These are phyloP conservation scores for Fusarium sp. DNA, from an alignment of 2,329 filamentous ascomycete species.

Conservation along the genomic window DNA sequence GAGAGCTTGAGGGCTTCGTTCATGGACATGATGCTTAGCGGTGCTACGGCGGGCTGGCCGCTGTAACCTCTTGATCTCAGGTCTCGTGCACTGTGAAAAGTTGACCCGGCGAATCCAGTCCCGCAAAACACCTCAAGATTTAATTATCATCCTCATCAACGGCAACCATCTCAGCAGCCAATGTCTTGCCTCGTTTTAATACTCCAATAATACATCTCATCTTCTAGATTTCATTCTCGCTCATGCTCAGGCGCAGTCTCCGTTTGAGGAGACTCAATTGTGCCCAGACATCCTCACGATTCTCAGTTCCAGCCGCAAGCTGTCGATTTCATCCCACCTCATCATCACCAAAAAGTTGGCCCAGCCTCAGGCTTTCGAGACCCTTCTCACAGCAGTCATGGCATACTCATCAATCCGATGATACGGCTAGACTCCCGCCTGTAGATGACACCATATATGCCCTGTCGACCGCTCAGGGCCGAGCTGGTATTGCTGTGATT, in stretches of 20 bases:
- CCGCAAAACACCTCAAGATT: not conserved
- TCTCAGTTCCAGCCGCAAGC: not conserved
- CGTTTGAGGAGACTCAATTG: constrained; percentile 32
- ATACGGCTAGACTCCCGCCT: constrained; percentile 30
- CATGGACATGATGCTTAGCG: too few species aligned
- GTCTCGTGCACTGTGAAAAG: constrained; percentile 1
- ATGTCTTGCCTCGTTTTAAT: not conserved
- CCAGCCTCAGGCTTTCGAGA: not conserved
- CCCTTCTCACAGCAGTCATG: constrained; percentile 27
- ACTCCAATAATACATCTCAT: not conserved
- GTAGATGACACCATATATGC: constrained; percentile 84
- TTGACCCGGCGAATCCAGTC: not conserved
- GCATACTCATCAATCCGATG: constrained; percentile 3
- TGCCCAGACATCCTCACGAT: constrained; percentile 12
- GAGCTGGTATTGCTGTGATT: constrained; percentile 90
- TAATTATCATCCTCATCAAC: not conserved
- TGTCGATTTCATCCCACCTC: not conserved
- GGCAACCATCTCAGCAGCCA: not conserved
- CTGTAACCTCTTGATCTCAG: not conserved
- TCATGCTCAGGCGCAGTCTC: constrained; percentile 44
- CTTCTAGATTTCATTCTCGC: not conserved
- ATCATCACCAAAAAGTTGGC: not conserved
- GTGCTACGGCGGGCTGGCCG: not conserved
- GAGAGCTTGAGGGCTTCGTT: not conserved
- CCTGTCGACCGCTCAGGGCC: constrained; percentile 85